Evolutionary conservation across 139 green algal species (phyloP).

Genomic region (Haematococcus lacustris): DNA sequence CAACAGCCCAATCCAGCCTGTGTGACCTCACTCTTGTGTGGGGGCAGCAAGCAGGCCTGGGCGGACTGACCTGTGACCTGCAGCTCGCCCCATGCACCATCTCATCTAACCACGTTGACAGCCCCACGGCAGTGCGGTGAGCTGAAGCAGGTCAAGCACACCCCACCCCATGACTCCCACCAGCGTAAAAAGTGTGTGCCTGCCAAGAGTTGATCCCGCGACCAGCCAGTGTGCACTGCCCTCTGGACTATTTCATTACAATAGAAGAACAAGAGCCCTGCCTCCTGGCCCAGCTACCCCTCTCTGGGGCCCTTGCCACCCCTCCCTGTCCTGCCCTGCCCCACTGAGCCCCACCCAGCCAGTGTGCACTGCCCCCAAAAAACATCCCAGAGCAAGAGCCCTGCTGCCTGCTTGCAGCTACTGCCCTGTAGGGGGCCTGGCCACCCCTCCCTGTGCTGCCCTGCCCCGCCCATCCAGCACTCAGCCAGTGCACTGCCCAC

Average conservation of each 20-base stretch:
- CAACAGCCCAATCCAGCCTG: too few relatives aligned
- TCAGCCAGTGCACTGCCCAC: background rate
- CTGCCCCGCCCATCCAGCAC: background rate
- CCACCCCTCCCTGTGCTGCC: background rate
- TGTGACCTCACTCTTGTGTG: background rate
- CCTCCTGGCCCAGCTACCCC: background rate
- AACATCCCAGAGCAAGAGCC: background rate
- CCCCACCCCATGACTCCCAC: too few relatives aligned
- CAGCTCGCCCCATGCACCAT: background rate
- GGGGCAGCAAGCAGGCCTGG: background rate
- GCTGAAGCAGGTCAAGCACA: background rate
- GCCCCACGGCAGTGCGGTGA: background rate
- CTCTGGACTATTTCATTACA: too few relatives aligned
- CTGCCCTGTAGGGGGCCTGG: background rate
- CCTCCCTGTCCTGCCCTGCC: background rate
- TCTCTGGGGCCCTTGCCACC: background rate
- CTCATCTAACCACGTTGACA: background rate
- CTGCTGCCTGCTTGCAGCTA: background rate
- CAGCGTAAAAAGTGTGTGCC: background rate
- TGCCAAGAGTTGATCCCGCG: background rate
- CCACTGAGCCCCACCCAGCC: background rate
- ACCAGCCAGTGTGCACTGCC: background rate
- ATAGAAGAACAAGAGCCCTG: background rate
- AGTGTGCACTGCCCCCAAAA: background rate
- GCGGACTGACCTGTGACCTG: background rate